phyloP scores from a whole-genome alignment of 176 grass and related monocot species.

The Carex littledalei region DNA sequence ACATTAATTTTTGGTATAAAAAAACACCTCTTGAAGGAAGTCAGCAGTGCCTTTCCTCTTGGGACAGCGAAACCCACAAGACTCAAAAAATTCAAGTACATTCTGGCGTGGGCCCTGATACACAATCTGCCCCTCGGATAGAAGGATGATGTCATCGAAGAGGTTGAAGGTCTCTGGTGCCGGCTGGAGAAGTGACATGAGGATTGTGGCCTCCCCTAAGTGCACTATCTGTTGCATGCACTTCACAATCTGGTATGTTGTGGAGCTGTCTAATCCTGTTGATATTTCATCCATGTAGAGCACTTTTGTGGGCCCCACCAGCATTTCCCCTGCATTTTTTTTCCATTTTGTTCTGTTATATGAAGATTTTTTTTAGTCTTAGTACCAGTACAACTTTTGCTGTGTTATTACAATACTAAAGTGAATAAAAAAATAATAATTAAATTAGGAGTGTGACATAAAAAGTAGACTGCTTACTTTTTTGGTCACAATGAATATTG shows the following conservation, averaged over 20 bases:
- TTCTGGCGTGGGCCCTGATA: constrained; percentile 76
- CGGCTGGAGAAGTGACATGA: constrained; percentile 99
- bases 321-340: constrained; percentile 71
- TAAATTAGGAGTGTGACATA: not conserved
- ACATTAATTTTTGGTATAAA: not conserved
- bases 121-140: constrained; percentile 98
- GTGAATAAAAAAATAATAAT: not conserved
- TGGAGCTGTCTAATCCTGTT: constrained; percentile 90
- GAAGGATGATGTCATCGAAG: constrained; percentile 87
- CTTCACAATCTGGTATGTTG: constrained; percentile 94
- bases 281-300: constrained; percentile 99
- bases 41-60: constrained; percentile 94
- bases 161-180: constrained; percentile 94
- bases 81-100: constrained; percentile 82
- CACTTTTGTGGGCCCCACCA: constrained; percentile 90
- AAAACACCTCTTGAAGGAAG: constrained; percentile 92
- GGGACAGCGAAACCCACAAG: constrained; percentile 69
- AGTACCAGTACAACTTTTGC: not conserved
- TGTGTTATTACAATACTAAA: not conserved
- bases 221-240: constrained; percentile 97
- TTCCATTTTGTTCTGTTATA: not conserved
- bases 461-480: not conserved
- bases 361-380: not conserved
- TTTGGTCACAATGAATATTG: not conserved
- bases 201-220: constrained; percentile 90